Base-by-base conservation (phyloP, 345 rosid species). In the Pistacia atlantica region DNA sequence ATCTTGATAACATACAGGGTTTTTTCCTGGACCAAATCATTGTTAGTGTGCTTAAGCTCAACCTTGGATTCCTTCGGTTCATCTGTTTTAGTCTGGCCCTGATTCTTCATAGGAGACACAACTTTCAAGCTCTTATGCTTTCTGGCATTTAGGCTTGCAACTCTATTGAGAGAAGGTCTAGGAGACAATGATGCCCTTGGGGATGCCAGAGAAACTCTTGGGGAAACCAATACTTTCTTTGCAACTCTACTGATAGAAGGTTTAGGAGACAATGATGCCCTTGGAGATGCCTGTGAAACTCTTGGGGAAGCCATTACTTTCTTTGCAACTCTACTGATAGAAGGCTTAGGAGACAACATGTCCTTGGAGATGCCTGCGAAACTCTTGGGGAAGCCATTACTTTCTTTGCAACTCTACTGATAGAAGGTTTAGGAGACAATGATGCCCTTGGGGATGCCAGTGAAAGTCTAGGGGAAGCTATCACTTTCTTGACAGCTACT, bases 1-100 rank as follows among this genome's bases (percentile, higher is more conserved):
- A 84, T 80, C 75, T 90, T 80, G 68, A 92, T 78, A 63, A 94
- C 93, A 83, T 88, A 82, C 18, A 94, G 79, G 20, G 91, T 91
- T 74, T 91, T 92, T 81, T 90, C 98, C 75, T 82, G 77, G 67
- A 86, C 86, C 55, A 35, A 58, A 63, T 83, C 85, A 69, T 57
- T 55, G 17, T 65, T 51, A 57, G 70, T 17, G 67, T 60, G 75
- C 58, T 76, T 46, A n/a, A 67, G 69, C 73, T 79, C 80, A 75
- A 38, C 17, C 33, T n/a, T 59, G 48, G 82, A 8, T 77, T 84
- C 79, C 75, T 79, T 69, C 58, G 77, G 52, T 25, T 82, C 85
- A 60, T 65, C 73, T 60, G 75, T 86, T 35, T 17, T 75, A 2
- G 60, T 79, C 77, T 75, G 78, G 76, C 76, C 81, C 73, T 70